A percentile compares a stretch with the other conserved stretches of the same genome.
Conservation (phyloP, 805 yeast species). For the Kurtzmaniella cleridarum region DNA sequence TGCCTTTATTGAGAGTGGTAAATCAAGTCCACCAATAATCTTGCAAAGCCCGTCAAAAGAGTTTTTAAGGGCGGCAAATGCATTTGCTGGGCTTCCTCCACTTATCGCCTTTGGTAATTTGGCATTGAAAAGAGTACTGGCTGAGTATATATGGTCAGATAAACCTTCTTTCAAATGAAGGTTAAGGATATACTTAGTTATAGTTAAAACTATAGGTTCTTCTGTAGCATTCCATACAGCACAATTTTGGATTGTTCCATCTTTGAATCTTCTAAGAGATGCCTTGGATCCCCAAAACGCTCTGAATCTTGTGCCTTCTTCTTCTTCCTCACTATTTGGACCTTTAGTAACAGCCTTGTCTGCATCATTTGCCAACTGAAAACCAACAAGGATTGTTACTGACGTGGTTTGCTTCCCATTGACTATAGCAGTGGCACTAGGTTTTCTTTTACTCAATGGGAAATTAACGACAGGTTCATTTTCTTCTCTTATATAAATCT, state of each 20-base stretch:
- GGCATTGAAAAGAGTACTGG: constrained; percentile 42
- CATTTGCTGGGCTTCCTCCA: constrained; percentile 10
- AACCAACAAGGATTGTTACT: constrained; percentile 41
- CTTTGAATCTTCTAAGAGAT: constrained; percentile 85
- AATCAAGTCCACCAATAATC: constrained; percentile 39
- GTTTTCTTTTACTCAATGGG: constrained; percentile 51
- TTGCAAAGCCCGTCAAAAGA: constrained; percentile 50
- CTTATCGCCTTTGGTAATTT: constrained; percentile 54
- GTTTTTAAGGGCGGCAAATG: constrained; percentile 23
- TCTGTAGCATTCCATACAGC: constrained; percentile 71
- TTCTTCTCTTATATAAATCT: constrained; percentile 29
- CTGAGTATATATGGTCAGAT: constrained; percentile 30
- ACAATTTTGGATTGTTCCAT: constrained; percentile 85
- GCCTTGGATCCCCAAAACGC: constrained; percentile 87
- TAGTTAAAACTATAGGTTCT: constrained; percentile 61
- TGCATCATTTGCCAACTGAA: constrained; percentile 62
- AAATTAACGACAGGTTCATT: constrained; percentile 18
- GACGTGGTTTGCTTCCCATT: not conserved
- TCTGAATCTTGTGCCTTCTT: constrained; percentile 57
- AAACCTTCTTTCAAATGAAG: constrained; percentile 53
- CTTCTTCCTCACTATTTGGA: constrained; percentile 59
- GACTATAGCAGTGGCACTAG: constrained; percentile 27
- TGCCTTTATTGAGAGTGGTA: constrained; percentile 69
- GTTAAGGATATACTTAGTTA: constrained; percentile 57
- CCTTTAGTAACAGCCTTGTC: constrained; percentile 86